Percentiles rank a stretch among this genome's conserved stretches.
Conservation (phyloP, 257 asterid genomes). For the Nemophila menziesii region DNA sequence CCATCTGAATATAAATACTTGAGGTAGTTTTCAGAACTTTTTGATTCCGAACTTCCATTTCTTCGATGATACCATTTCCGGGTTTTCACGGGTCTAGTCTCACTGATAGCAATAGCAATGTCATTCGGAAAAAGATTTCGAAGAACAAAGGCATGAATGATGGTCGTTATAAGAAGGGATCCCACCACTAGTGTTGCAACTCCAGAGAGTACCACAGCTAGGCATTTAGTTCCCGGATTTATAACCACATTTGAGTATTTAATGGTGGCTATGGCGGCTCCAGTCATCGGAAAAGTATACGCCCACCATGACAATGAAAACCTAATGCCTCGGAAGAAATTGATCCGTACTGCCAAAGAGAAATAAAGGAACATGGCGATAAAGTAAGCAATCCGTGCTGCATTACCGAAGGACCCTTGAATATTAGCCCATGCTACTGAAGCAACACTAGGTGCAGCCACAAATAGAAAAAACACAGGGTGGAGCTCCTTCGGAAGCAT, state of each 20-base stretch:
- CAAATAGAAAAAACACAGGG: conserved; percentile 85
- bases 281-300: conserved; percentile 86
- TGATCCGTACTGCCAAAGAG: conserved; percentile 48
- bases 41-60: conserved; percentile 31
- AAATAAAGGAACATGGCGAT: conserved; percentile 46
- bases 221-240: conserved; percentile 20
- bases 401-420: conserved; percentile 57
- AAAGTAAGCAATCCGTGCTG: conserved; percentile 63
- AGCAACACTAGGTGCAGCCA: conserved; percentile 90
- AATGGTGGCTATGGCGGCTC: conserved; percentile 63
- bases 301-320: conserved; percentile 96
- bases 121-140: conserved; percentile 69
- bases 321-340: conserved; percentile 80
- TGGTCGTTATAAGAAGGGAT: conserved; percentile 44
- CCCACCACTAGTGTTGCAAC: conserved; percentile 48
- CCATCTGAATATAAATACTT: conserved; percentile 36
- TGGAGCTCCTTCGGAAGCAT: conserved; percentile 89
- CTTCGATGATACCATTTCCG: conserved; percentile 38
- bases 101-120: conserved; percentile 63
- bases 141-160: conserved; percentile 56
- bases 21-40: conserved; percentile 30
- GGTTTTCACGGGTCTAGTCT: conserved; percentile 25
- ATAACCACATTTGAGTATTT: conserved; percentile 40
- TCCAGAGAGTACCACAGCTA: conserved; percentile 35
- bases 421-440: conserved; percentile 93